Percentiles rank a stretch among this genome's conserved stretches.
These are phyloP conservation scores for Digitaria exilis DNA, from an alignment of 202 grass and related monocot species.

Conservation along the genomic window DNA sequence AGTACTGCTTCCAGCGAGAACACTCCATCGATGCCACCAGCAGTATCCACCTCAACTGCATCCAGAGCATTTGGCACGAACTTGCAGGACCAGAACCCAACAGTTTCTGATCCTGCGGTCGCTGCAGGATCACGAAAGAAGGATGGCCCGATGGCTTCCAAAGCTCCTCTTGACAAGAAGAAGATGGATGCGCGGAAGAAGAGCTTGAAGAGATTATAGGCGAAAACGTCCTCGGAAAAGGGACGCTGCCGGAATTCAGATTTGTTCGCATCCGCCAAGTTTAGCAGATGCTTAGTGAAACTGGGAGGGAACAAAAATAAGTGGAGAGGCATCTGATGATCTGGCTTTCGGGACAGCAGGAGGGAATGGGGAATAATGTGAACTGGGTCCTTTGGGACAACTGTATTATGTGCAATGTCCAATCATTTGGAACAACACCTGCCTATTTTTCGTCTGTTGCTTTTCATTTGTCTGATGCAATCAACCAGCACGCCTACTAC, in stretches of 20 bases:
- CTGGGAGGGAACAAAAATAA: conserved; percentile 2
- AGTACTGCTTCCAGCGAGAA: conserved; percentile 44
- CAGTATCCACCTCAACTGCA: conserved; percentile 40
- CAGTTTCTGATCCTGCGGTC: conserved; percentile 25
- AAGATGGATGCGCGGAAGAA: conserved; percentile 89
- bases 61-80: conserved; percentile 43
- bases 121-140: conserved; percentile 50
- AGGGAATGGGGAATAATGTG: conserved; percentile 23
- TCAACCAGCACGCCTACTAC: neutral
- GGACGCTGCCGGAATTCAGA: neutral
- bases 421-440: conserved; percentile 1
- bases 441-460: neutral
- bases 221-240: neutral
- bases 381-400: conserved; percentile 16
- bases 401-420: neutral
- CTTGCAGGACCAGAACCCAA: conserved; percentile 65
- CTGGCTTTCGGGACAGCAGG: conserved; percentile 4
- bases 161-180: conserved; percentile 66
- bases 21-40: conserved; percentile 11
- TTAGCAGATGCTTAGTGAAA: conserved; percentile 16
- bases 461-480: neutral
- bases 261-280: neutral
- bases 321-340: conserved; percentile 23
- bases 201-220: conserved; percentile 76
- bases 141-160: conserved; percentile 42